Evolutionary conservation across 345 rosid species (phyloP).

Genomic region (Eutrema japonicum): DNA sequence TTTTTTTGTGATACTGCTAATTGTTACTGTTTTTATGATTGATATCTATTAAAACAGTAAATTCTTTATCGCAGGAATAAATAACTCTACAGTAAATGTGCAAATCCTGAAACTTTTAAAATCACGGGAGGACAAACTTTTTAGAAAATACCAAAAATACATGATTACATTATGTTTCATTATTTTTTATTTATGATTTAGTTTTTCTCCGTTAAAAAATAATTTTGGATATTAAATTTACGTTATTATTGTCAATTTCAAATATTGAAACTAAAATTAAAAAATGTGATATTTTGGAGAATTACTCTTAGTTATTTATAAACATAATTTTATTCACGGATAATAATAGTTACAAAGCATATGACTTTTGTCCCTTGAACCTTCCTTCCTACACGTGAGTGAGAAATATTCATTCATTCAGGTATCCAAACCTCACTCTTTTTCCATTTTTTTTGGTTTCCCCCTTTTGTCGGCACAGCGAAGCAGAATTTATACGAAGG

Average conservation of each 20-base stretch:
- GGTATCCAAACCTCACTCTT: conserved; percentile 20
- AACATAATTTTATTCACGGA: conserved; percentile 18
- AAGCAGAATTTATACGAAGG: conserved; percentile 21
- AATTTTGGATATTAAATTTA: too few relatives aligned
- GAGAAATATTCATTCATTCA: conserved; percentile 23
- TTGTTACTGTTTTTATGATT: too few relatives aligned
- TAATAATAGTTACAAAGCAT: conserved; percentile 39
- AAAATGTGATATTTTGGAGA: too few relatives aligned
- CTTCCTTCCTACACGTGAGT: conserved; percentile 30
- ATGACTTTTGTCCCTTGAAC: conserved; percentile 15
- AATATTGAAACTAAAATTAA: too few relatives aligned
- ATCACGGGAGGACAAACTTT: background rate
- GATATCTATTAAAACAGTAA: too few relatives aligned
- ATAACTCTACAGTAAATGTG: too few relatives aligned
- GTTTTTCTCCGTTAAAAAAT: too few relatives aligned
- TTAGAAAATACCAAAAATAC: background rate
- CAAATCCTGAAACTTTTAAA: background rate
- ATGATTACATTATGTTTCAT: too few relatives aligned
- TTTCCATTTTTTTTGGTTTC: background rate
- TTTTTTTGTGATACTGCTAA: too few relatives aligned
- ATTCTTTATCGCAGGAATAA: too few relatives aligned
- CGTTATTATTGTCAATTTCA: too few relatives aligned
- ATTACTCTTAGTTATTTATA: background rate
- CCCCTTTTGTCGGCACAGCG: conserved; percentile 10
- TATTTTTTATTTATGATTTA: too few relatives aligned